These are phyloP conservation scores for Calophaca sinica DNA, from an alignment of 306 rosid species.

Conservation along the genomic window DNA sequence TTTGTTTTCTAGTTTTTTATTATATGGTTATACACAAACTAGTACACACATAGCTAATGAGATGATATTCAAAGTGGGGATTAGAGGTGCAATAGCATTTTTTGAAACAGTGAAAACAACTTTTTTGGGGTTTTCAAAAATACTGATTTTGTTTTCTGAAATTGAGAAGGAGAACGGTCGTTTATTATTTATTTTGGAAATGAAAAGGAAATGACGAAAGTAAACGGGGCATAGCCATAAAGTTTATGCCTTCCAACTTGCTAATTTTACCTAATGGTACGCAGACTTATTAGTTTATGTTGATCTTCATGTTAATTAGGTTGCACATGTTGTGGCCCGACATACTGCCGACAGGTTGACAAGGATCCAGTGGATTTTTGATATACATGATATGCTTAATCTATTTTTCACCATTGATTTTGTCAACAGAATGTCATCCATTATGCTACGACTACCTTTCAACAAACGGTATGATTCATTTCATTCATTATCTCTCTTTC, in stretches of 20 bases:
- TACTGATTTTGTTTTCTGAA: too few species aligned
- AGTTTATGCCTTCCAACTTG: background rate
- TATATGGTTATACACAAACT: too few species aligned
- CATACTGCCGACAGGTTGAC: slow-evolving; percentile 80
- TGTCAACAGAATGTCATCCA: slow-evolving; percentile 80
- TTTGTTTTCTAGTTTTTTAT: too few species aligned
- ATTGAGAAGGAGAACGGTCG: too few species aligned
- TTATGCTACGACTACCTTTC: slow-evolving; percentile 79
- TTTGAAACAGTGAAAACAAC: too few species aligned
- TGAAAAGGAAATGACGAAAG: too few species aligned
- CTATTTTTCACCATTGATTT: slow-evolving; percentile 71
- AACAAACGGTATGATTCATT: slow-evolving; percentile 65
- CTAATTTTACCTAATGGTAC: background rate
- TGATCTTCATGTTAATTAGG: slow-evolving; percentile 56
- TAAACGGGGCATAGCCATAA: too few species aligned
- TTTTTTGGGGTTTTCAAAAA: too few species aligned
- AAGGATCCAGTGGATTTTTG: slow-evolving; percentile 72
- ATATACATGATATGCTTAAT: slow-evolving; percentile 68
- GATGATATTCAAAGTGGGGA: too few species aligned
- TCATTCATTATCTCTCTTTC: slow-evolving; percentile 6
- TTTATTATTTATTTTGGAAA: too few species aligned
- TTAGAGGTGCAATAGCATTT: too few species aligned
- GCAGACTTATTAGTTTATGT: slow-evolving; percentile 2
- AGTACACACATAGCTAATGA: too few species aligned
- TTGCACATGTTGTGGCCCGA: slow-evolving; percentile 90